Evolutionary conservation across 2,329 filamentous ascomycete genomes (phyloP).

Genomic region (Neofusicoccum kwambonambiense): DNA sequence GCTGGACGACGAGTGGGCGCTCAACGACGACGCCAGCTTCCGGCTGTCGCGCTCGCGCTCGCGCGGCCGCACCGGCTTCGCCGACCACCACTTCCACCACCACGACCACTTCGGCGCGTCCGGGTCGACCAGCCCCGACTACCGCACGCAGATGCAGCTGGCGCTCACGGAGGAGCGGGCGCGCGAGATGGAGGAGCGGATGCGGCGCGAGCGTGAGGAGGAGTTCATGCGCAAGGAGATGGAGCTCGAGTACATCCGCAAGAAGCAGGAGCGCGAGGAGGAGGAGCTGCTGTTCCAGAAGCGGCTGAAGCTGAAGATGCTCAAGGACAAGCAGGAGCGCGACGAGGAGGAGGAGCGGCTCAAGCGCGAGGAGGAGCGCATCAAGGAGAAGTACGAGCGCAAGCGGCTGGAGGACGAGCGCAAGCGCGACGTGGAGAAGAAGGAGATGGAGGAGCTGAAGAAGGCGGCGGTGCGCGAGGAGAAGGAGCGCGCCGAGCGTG

Average conservation of each 20-base stretch:
- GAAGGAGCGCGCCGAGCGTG: conserved; percentile 26
- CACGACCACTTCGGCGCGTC: conserved; percentile 18
- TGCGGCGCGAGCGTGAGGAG: conserved; percentile 28
- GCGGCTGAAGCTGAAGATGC: conserved; percentile 35
- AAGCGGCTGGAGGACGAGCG: conserved; percentile 27
- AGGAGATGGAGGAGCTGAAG: conserved; percentile 31
- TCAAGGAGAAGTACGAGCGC: conserved; percentile 33
- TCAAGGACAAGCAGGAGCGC: conserved; percentile 28
- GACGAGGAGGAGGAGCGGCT: conserved; percentile 24
- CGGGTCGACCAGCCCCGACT: conserved; percentile 22
- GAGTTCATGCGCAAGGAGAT: conserved; percentile 23
- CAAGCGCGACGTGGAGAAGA: conserved; percentile 23
- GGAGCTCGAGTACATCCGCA: conserved; percentile 19
- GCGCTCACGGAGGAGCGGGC: neutral
- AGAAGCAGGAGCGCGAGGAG: conserved; percentile 20
- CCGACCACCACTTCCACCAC: conserved; percentile 25
- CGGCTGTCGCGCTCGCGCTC: conserved; percentile 21
- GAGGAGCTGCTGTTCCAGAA: conserved; percentile 39
- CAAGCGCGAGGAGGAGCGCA: conserved; percentile 26
- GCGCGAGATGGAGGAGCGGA: conserved; percentile 21
- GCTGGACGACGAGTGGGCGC: conserved; percentile 34
- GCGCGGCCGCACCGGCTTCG: conserved; percentile 33
- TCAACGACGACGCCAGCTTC: conserved; percentile 37
- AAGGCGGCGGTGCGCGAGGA: conserved; percentile 32
- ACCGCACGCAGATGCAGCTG: conserved; percentile 20